Base-by-base conservation (phyloP, 2,329 filamentous ascomycete species). In the Rutstroemia sp. region DNA sequence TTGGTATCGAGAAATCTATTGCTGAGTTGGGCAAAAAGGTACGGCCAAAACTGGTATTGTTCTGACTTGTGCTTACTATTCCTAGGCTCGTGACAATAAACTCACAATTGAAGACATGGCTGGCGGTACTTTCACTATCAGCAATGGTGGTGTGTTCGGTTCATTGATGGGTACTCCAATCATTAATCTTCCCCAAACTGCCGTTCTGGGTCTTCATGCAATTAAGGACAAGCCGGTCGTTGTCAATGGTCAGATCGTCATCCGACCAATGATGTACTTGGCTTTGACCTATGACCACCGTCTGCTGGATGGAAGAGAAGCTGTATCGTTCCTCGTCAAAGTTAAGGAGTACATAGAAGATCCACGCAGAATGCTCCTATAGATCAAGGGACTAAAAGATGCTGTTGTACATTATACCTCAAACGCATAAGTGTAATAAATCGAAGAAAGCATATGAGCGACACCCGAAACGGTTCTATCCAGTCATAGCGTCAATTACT, bases 191-290 rank as follows among this genome's bases (percentile, higher is more conserved):
- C 92, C 92, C 14, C 92, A 97, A 72, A 92, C 88, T 58, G 88
- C 90, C 57, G 92, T 96, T 9, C 81, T 96, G 57, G 92, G 92
- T 63, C 84, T 96, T 21, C 92, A 99, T 72, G 91, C 92, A 48
- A 96, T 96, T 75, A 99, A 99, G 78, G 91, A 99, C 55, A 89
- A 88, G 68, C 85, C 92, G 2, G 84, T 96, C 52, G 92, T 82
- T 25, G 79, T 97, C 60, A 91, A 97, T 68, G 94, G 94, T 69
- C 95, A 96, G 78, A 79, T 97, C 57, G 92, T 96, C 73, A 89
- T 96, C 65, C 83, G 94, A 64, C 94, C 94, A n/a, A 97, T 99
- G 91, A 99, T 99, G 94, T 97, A 96, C 73, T 82, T 99, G 62
- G 94, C 94, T 44, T 80, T 99, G 58, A 99, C 94, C 14, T 99